phyloP scores from a whole-genome alignment of 106 monocot species.

The Chionographis japonica region DNA sequence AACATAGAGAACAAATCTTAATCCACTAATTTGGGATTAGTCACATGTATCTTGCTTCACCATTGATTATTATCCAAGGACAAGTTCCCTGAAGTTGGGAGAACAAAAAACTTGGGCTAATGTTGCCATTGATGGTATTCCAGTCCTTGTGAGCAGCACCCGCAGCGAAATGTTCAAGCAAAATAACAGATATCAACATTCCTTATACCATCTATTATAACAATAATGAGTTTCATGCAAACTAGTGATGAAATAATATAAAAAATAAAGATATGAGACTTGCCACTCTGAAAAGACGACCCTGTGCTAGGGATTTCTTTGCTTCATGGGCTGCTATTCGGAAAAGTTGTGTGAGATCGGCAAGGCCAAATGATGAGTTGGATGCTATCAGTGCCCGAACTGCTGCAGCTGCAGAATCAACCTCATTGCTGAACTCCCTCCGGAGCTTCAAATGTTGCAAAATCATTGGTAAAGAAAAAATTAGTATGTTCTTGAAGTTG shows the following conservation, averaged over 20 bases:
- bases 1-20: too few species aligned
- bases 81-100: too few species aligned
- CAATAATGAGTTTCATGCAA: neutral
- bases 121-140: too few species aligned
- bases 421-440: constrained; percentile 70
- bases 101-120: too few species aligned
- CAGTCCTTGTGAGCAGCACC: too few species aligned
- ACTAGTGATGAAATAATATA: neutral
- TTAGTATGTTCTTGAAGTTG: too few species aligned
- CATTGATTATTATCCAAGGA: too few species aligned
- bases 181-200: neutral
- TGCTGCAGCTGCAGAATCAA: constrained; percentile 38
- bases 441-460: constrained; percentile 31
- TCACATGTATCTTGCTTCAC: too few species aligned
- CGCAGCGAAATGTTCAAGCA: too few species aligned
- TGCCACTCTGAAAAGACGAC: constrained; percentile 83
- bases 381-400: constrained; percentile 36
- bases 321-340: constrained; percentile 57
- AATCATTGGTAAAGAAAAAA: neutral
- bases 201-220: neutral
- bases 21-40: too few species aligned
- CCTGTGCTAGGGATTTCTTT: constrained; percentile 52
- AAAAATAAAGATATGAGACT: constrained; percentile 1
- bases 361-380: constrained; percentile 32
- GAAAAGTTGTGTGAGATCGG: constrained; percentile 84